A percentile compares a stretch with the other conserved stretches of the same genome.
Evolutionary conservation across 345 rosid species (phyloP).

Genomic region (Laguncularia racemosa): DNA sequence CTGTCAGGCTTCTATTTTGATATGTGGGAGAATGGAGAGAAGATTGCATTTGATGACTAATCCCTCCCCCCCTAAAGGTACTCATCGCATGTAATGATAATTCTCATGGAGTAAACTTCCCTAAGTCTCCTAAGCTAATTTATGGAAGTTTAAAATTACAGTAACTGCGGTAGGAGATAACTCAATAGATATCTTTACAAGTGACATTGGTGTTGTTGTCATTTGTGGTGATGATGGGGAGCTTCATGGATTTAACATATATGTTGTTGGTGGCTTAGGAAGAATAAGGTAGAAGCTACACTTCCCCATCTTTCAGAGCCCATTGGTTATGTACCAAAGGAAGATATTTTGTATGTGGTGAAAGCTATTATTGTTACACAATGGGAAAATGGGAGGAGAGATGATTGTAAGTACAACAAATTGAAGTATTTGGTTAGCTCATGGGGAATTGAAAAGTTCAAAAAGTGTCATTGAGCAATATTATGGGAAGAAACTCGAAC

Average conservation of each 20-base stretch:
- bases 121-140: slow-evolving; percentile 89
- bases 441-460: slow-evolving; percentile 94
- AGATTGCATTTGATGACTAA: slow-evolving; percentile 73
- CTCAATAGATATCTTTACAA: slow-evolving; percentile 89
- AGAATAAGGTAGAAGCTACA: slow-evolving; percentile 85
- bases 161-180: slow-evolving; percentile 91
- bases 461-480: slow-evolving; percentile 75
- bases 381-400: slow-evolving; percentile 93
- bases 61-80: slow-evolving; percentile 92
- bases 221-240: slow-evolving; percentile 75
- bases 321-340: slow-evolving; percentile 84
- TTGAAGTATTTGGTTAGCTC: slow-evolving; percentile 87
- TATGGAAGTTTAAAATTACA: slow-evolving; percentile 97
- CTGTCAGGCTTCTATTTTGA: slow-evolving; percentile 97
- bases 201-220: slow-evolving; percentile 80
- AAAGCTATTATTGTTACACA: slow-evolving; percentile 96
- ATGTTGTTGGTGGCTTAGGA: slow-evolving; percentile 99
- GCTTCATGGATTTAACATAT: slow-evolving; percentile 88
- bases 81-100: slow-evolving; percentile 87
- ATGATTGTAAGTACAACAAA: slow-evolving; percentile 88
- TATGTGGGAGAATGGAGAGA: slow-evolving; percentile 99
- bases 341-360: slow-evolving; percentile 83
- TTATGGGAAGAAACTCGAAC: slow-evolving; percentile 87
- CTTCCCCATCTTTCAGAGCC: slow-evolving; percentile 80
- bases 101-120: slow-evolving; percentile 88